Evolutionary conservation across 495 filamentous ascomycete species (phyloP), one percentile per base, ranked within the genome.

Genomic region (Friedmanniomyces endolithicus): DNA sequence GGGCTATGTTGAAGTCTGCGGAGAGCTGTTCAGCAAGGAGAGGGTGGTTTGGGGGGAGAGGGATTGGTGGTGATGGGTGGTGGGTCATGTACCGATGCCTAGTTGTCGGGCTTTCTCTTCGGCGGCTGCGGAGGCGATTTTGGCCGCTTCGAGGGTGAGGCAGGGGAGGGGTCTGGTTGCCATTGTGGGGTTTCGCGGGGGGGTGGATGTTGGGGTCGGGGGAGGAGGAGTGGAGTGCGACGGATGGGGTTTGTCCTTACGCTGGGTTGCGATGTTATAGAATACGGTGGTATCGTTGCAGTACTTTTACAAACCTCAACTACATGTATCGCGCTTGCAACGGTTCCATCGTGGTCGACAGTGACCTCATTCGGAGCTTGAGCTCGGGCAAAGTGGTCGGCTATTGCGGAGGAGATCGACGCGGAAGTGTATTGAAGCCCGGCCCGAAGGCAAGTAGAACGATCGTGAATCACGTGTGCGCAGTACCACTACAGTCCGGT

Each of bases 1-100:
- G 53, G 52, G 68, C 68, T 46, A 71, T 71, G 61, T 71, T 71
- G 55, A 62, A 57, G 51, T 57, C 59, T 62, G 49, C n/a, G n/a
- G n/a, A n/a, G n/a, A n/a, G n/a, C n/a, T n/a, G n/a, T n/a, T n/a
- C n/a, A n/a, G n/a, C n/a, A n/a, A n/a, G n/a, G n/a, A n/a, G n/a
- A n/a, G n/a, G n/a, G n/a, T n/a, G n/a, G n/a, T n/a, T n/a, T n/a
- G n/a, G n/a, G n/a, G n/a, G n/a, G n/a, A n/a, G n/a, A n/a, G n/a
- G n/a, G n/a, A n/a, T n/a, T 12, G 51, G 3, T 20, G 1, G 1
- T 46, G 11, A 6, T 27, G 8, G 23, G 11, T 2, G 22, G 24
- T 14, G 11, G 33, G 24, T 27, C 64, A n/a, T n/a, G 60, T 66
- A 48, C 64, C 63, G 14, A 70, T 63, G 47, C 60, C 61, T 53